phyloP scores from a whole-genome alignment of 768 basidiomycete genomes.

The Scleroderma citrinum region DNA sequence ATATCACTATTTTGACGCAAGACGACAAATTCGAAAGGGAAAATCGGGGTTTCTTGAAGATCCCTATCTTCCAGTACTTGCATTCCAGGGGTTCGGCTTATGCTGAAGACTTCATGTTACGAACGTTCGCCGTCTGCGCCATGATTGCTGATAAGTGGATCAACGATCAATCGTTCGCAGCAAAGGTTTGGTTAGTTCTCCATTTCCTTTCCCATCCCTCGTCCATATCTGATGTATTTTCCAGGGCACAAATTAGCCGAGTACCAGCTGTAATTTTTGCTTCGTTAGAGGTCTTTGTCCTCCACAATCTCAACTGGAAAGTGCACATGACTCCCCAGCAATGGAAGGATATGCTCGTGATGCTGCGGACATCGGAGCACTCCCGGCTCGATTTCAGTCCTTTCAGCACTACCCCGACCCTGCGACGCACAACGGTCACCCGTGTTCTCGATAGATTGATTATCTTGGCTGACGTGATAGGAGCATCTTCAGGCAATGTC shows the following conservation, averaged over 20 bases:
- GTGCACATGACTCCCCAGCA: conserved; percentile 8
- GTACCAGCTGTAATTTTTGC: conserved; percentile 20
- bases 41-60: conserved; percentile 20
- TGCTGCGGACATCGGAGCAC: conserved; percentile 12
- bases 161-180: conserved; percentile 26
- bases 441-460: conserved; percentile 16
- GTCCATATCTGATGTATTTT: conserved; percentile 4
- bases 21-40: conserved; percentile 8
- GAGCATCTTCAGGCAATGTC: not conserved
- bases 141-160: conserved; percentile 32
- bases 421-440: conserved; percentile 11
- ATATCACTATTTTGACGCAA: conserved; percentile 23
- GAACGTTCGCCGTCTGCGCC: conserved; percentile 28
- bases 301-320: conserved; percentile 7
- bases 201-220: not conserved
- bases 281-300: conserved; percentile 16
- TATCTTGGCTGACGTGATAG: conserved; percentile 3
- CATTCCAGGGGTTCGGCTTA: conserved; percentile 20
- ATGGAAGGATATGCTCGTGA: conserved; percentile 21
- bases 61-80: conserved; percentile 27
- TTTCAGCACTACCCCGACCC: conserved; percentile 15
- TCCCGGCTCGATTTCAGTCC: conserved; percentile 21
- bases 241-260: conserved; percentile 17
- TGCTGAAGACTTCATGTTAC: conserved; percentile 32
- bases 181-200: conserved; percentile 25